Base-by-base conservation (phyloP, 2,329 filamentous ascomycete species). In the Bretziella fagacearum region DNA sequence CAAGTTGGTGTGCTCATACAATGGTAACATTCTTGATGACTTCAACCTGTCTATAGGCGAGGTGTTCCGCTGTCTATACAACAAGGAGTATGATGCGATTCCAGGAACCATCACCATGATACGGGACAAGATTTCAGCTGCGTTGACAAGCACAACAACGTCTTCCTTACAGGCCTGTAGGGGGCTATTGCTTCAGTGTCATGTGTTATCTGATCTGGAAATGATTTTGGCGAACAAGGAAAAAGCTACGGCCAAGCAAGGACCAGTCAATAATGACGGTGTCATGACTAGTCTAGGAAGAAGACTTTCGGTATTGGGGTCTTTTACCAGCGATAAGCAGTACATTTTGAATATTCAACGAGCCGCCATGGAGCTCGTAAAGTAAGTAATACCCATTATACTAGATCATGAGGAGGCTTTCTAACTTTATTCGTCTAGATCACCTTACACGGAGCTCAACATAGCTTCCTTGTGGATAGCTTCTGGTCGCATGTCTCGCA, bases 261-360 rank as follows among this genome's bases (percentile, higher is more conserved):
- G 25, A 5, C 30, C 10, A 8, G 11, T 23, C 6, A 48, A 41
- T 18, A 51, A 45, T 6, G 49, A 48, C 6, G 41, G 35, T 11
- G 62, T 63, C 41, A 59, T 81, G 5, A 66, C 70, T 44, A 69
- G 70, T 18, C 60, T 95, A 4, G 71, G 81, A 51, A 76, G 81
- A 39, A 78, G 91, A n/a, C 65, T 98, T n/a, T 83, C 87, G 54
- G 72, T 93, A 1, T 67, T 98, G 2, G 91, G 93, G 1, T 84
- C 86, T 1, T 94, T 91, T 56, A 79, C 87, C 30, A 76, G 79
- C 45, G 87, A 98, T 59, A 98, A 98, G 60, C 89, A 95, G 58
- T 96, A 93, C 58, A 64, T 98, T 7, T 68, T 99, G 23, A 83
- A 86, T 1, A 71, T 96, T 33, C 77, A 87, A 48, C 74, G 91